phyloP scores from a whole-genome alignment of 2,329 filamentous ascomycete genomes.

The Amylocarpus encephaloides region DNA sequence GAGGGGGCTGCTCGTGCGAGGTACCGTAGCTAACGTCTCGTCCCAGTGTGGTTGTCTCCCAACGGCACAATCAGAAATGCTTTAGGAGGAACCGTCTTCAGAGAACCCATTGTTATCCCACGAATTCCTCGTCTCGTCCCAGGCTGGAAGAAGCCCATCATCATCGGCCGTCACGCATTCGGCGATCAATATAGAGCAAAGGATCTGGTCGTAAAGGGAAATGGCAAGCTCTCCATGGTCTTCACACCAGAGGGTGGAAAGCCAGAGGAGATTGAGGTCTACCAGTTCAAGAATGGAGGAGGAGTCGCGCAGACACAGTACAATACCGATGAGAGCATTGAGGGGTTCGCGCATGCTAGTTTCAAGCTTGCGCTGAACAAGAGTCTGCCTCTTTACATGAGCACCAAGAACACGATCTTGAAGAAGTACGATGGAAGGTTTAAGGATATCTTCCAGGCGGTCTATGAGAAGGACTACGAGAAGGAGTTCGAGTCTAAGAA shows the following conservation, averaged over 20 bases:
- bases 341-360: constrained; percentile 88
- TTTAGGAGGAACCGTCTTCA: constrained; percentile 92
- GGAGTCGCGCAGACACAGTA: constrained; percentile 94
- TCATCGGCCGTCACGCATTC: constrained; percentile 97
- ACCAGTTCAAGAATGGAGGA: constrained; percentile 77
- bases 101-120: constrained; percentile 95
- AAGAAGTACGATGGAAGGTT: constrained; percentile 98
- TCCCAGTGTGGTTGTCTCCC: constrained; percentile 89
- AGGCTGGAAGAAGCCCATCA: constrained; percentile 98
- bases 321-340: constrained; percentile 95
- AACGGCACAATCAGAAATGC: constrained; percentile 80
- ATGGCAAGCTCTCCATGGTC: constrained; percentile 89
- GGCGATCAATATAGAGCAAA: constrained; percentile 98
- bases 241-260: constrained; percentile 81
- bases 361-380: constrained; percentile 94
- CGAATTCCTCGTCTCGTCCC: constrained; percentile 88
- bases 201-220: constrained; percentile 75
- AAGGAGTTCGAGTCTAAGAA: constrained; percentile 81
- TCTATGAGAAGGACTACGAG: constrained; percentile 85
- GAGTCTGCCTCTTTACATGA: constrained; percentile 94
- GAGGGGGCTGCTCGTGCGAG: background rate
- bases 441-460: constrained; percentile 99
- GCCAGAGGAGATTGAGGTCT: constrained; percentile 84
- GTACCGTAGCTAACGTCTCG: constrained; percentile 10
- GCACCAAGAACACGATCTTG: constrained; percentile 99